Evolutionary conservation across 225 moss, liverwort and hornwort species (phyloP).

Genomic region (Sphagnum contortum): DNA sequence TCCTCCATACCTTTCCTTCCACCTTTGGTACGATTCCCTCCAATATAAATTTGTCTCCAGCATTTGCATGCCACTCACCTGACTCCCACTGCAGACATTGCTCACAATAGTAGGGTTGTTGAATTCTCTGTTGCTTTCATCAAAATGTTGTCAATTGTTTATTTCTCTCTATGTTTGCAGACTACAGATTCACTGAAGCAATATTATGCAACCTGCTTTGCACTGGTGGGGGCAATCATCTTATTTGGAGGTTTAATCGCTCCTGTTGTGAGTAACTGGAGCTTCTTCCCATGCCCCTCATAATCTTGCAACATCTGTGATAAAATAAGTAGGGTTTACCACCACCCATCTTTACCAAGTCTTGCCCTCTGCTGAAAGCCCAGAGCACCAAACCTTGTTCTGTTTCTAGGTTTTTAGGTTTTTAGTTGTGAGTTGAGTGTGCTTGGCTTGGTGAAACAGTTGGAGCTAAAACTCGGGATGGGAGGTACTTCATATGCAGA

Average conservation of each 20-base stretch:
- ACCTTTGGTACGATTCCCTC: constrained; percentile 25
- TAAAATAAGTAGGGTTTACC: background rate
- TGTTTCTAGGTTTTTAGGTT: no score
- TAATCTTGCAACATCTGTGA: background rate
- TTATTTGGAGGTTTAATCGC: constrained; percentile 52
- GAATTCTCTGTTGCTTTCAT: no score
- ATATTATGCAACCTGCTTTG: constrained; percentile 45
- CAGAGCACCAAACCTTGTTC: no score
- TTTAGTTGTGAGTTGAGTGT: no score
- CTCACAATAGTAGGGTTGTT: no score
- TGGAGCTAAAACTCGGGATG: constrained; percentile 53
- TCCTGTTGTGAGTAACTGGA: constrained; percentile 26
- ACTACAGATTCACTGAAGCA: constrained; percentile 44
- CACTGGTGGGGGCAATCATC: constrained; percentile 34
- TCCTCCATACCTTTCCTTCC: constrained; percentile 98
- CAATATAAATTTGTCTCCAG: no score
- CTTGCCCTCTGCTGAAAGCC: no score
- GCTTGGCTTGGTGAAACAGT: constrained; percentile 6
- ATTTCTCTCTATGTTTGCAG: constrained; percentile 11
- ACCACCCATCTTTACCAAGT: no score
- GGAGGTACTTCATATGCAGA: constrained; percentile 61
- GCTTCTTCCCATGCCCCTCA: no score
- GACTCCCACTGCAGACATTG: background rate
- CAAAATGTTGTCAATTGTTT: no score
- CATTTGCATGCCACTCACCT: background rate